These are phyloP conservation scores for Allodekkera sacchari DNA, from an alignment of 805 yeast species.

Conservation along the genomic window DNA sequence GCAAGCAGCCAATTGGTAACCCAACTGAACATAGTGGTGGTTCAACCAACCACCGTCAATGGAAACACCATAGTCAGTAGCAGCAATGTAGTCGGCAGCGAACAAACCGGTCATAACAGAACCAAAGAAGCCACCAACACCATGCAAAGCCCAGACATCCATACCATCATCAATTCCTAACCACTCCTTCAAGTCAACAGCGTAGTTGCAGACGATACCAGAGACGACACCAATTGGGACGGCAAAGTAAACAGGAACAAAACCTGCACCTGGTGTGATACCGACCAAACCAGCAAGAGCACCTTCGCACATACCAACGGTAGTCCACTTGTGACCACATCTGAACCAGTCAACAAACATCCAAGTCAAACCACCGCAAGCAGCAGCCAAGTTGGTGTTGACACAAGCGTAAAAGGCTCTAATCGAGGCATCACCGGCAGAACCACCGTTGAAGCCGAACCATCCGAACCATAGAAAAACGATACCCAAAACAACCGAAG, in stretches of 20 bases:
- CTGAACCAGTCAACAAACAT: slow-evolving; percentile 83
- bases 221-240: slow-evolving; percentile 77
- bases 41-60: slow-evolving; percentile 85
- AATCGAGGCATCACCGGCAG: slow-evolving; percentile 87
- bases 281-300: slow-evolving; percentile 91
- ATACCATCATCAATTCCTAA: slow-evolving; percentile 86
- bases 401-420: slow-evolving; percentile 92
- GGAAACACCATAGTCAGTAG: slow-evolving; percentile 58
- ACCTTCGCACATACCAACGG: slow-evolving; percentile 92
- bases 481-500: slow-evolving; percentile 87
- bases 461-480: slow-evolving; percentile 97
- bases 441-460: slow-evolving; percentile 99
- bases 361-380: slow-evolving; percentile 91
- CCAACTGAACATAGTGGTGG: slow-evolving; percentile 75
- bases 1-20: slow-evolving; percentile 80
- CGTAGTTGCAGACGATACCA: slow-evolving; percentile 72
- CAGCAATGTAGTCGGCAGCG: slow-evolving; percentile 86
- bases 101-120: slow-evolving; percentile 82
- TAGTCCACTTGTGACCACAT: slow-evolving; percentile 84
- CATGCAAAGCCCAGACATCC: slow-evolving; percentile 91
- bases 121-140: slow-evolving; percentile 87
- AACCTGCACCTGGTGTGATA: slow-evolving; percentile 96
- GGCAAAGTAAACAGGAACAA: slow-evolving; percentile 85
- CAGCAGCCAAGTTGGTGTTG: slow-evolving; percentile 91
- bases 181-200: slow-evolving; percentile 68